phyloP scores from a whole-genome alignment of 306 rosid species.

The Oxytropis ochrocephala region DNA sequence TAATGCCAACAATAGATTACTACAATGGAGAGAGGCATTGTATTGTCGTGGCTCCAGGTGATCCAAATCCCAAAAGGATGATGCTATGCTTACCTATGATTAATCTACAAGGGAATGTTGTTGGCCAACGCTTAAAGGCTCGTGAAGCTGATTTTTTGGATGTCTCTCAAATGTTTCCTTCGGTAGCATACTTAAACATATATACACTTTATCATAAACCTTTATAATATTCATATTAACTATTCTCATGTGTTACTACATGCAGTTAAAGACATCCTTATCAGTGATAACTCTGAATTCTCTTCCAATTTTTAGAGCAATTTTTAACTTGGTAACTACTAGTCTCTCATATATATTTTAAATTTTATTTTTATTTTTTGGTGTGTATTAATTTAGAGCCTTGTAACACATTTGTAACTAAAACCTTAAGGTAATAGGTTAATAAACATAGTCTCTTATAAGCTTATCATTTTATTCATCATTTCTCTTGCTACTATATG shows the following conservation, averaged over 20 bases:
- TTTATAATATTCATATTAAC: not conserved
- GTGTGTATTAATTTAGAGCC: too few relatives aligned
- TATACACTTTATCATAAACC: too few relatives aligned
- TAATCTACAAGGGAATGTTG: not conserved
- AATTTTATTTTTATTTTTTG: too few relatives aligned
- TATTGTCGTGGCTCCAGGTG: not conserved
- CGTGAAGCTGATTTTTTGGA: not conserved
- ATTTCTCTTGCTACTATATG: too few relatives aligned
- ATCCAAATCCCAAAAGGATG: not conserved
- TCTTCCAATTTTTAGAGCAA: constrained; percentile 9
- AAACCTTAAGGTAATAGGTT: too few relatives aligned
- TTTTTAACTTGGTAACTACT: constrained; percentile 19
- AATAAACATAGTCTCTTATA: too few relatives aligned
- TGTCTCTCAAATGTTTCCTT: not conserved
- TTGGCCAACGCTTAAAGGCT: not conserved
- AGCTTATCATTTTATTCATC: too few relatives aligned
- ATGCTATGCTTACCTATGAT: not conserved
- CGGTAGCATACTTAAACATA: not conserved
- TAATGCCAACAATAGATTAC: not conserved
- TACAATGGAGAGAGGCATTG: constrained; percentile 15
- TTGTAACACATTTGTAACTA: too few relatives aligned
- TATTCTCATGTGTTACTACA: not conserved
- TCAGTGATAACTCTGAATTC: constrained; percentile 13
- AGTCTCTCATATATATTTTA: not conserved
- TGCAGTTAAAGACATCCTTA: constrained; percentile 11